A percentile compares a stretch with the other conserved stretches of the same genome.
These are phyloP conservation scores for Yamadazyma oceani DNA, from an alignment of 1,139 yeast species.

Conservation along the genomic window DNA sequence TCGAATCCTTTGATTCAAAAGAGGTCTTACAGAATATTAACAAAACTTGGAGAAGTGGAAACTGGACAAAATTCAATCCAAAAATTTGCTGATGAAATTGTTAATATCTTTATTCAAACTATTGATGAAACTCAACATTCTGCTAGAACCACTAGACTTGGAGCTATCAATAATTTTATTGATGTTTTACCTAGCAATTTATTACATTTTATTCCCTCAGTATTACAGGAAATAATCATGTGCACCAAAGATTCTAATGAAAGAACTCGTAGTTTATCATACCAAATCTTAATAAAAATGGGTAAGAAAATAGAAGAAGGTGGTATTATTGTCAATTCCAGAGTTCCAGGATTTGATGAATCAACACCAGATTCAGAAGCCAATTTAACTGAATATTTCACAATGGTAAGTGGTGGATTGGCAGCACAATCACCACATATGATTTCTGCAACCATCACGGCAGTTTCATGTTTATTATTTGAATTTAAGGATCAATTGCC, in stretches of 20 bases:
- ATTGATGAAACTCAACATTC: slow-evolving; percentile 64
- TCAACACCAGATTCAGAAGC: slow-evolving; percentile 65
- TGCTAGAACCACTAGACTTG: slow-evolving; percentile 78
- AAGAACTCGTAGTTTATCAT: slow-evolving; percentile 83
- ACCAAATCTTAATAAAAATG: slow-evolving; percentile 73
- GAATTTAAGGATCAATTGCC: slow-evolving; percentile 74
- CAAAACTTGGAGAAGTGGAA: slow-evolving; percentile 68
- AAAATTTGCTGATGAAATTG: slow-evolving; percentile 57
- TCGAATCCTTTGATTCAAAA: slow-evolving; percentile 77
- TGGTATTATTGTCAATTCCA: slow-evolving; percentile 63
- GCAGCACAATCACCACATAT: slow-evolving; percentile 93
- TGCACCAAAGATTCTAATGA: slow-evolving; percentile 94
- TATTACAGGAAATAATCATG: slow-evolving; percentile 83
- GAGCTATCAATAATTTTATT: slow-evolving; percentile 62
- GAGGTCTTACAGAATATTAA: slow-evolving; percentile 81
- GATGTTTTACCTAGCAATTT: slow-evolving; percentile 61
- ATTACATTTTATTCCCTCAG: slow-evolving; percentile 74
- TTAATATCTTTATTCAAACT: slow-evolving; percentile 57
- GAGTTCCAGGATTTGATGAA: slow-evolving; percentile 68
- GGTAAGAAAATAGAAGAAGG: slow-evolving; percentile 77
- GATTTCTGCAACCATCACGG: slow-evolving; percentile 95
- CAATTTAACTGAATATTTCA: slow-evolving; percentile 75
- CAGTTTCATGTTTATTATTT: slow-evolving; percentile 80
- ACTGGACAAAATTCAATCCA: slow-evolving; percentile 55
- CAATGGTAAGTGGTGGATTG: slow-evolving; percentile 94